A percentile compares a stretch with the other conserved stretches of the same genome.
Conservation (phyloP, 129 eudicot species). For the Sambucus nigra region DNA sequence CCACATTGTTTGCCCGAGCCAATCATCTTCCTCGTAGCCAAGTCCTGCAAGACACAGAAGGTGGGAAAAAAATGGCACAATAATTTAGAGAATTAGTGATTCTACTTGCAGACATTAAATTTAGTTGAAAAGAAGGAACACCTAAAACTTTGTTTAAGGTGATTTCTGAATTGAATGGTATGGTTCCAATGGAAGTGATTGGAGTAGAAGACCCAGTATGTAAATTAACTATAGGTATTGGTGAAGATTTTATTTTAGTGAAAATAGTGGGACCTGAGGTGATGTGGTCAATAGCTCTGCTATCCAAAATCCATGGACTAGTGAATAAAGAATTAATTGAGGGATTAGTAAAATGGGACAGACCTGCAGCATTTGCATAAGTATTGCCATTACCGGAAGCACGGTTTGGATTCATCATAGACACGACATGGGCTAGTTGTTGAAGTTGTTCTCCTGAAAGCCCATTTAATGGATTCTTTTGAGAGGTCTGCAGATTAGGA, state of each 20-base stretch:
- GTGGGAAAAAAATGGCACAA: constrained; percentile 1
- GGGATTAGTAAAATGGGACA: background rate
- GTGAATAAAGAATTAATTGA: constrained; percentile 3
- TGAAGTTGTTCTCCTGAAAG: no score
- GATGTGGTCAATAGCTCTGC: constrained; percentile 14
- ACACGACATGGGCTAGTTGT: constrained; percentile 2
- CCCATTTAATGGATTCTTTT: no score
- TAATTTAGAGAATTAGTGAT: background rate
- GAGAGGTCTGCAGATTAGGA: no score
- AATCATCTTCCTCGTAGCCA: constrained; percentile 14
- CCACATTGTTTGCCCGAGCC: constrained; percentile 5
- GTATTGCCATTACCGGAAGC: background rate
- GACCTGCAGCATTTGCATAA: constrained; percentile 9
- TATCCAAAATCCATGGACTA: constrained; percentile 13
- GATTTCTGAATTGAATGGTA: constrained; percentile 1
- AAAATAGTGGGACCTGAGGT: constrained; percentile 7
- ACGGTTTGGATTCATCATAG: background rate
- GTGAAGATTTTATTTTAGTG: constrained; percentile 3
- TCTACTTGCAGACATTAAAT: background rate
- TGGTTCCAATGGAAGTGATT: background rate
- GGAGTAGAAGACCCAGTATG: constrained; percentile 2
- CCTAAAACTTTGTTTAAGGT: background rate
- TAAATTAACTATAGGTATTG: background rate
- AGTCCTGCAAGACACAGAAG: constrained; percentile 8
- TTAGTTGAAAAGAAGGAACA: constrained; percentile 3